Conservation (phyloP, 805 yeast genomes). For the Candida berthetii region DNA sequence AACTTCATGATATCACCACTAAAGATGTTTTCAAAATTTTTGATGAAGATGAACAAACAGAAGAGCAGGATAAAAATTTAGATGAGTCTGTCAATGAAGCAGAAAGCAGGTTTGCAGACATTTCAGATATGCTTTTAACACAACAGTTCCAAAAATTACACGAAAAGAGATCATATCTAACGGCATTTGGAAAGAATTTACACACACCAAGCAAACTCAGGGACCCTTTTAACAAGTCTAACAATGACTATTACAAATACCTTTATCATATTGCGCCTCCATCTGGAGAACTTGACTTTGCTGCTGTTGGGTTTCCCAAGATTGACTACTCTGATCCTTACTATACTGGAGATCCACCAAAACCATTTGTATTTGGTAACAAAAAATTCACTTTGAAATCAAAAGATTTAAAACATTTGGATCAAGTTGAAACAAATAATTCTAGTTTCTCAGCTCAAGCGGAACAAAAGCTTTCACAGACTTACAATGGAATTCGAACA, state of each 20-base stretch:
- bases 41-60: neutral
- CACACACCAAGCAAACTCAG: neutral
- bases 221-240: neutral
- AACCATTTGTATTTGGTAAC: constrained; percentile 64
- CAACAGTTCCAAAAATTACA: neutral
- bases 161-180: neutral
- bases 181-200: neutral
- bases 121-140: neutral
- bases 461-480: constrained; percentile 1
- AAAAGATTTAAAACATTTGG: constrained; percentile 25
- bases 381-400: constrained; percentile 46
- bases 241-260: constrained; percentile 1
- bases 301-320: constrained; percentile 39
- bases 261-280: constrained; percentile 11
- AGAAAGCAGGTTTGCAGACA: neutral
- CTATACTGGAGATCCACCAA: constrained; percentile 43
- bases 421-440: constrained; percentile 16
- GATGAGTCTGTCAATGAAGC: neutral
- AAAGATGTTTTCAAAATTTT: neutral
- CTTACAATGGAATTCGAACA: constrained; percentile 5
- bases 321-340: constrained; percentile 57
- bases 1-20: neutral
- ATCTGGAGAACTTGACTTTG: constrained; percentile 30
- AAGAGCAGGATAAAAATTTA: neutral
- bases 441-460: neutral